Base-by-base conservation (phyloP, 768 basidiomycete species). In the Lyophyllum semitale region DNA sequence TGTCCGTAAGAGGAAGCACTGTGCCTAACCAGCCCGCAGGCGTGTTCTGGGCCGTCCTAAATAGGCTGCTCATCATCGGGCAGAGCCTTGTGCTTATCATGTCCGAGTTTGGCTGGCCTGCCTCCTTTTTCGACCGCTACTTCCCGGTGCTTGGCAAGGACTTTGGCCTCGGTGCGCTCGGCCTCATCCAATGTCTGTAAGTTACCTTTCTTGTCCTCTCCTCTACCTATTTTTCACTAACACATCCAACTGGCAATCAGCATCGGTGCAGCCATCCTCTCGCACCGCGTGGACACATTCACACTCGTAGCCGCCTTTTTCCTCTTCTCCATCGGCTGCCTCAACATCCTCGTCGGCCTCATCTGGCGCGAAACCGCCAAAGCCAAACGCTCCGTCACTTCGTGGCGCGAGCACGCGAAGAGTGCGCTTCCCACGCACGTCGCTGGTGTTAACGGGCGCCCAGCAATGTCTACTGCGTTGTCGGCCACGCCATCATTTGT, bases 21-120 rank as follows among this genome's bases (percentile, higher is more conserved):
- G 92, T 97, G 4, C 94, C 94, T 4, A 92, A 93, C 70, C 93
- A 96, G 68, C 82, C 91, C 27, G 94, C 91, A 18, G 94, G 94
- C 25, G 82, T 84, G 8, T 96, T 97, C 73, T 97, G 93, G 91
- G 90, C 91, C 4, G 85, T 96, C 58, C 75, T 95, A 59, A 92
- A 93, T 71, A 80, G 91, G 56, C 79, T 96, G 53, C 82, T 96
- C 69, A 92, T 96, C 69, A 84, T 94, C 58, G 86, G 90, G 70
- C 90, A 95, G 75, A 82, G 88, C 57, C 69, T 94, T 63, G 77
- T 93, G 29, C 85, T 96, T 64, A 71, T 94, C 58, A 71, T 94
- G 54, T 89, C 93, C 53, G 95, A 97, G 71, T 58, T 94, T 55
- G 85, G 89, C 59, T 90, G 91, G 82, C 92, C 92, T 11, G 71